Percentiles rank a stretch among this genome's conserved stretches.
Conservation (phyloP, 441 rosid species). For the Breynia disticha region DNA sequence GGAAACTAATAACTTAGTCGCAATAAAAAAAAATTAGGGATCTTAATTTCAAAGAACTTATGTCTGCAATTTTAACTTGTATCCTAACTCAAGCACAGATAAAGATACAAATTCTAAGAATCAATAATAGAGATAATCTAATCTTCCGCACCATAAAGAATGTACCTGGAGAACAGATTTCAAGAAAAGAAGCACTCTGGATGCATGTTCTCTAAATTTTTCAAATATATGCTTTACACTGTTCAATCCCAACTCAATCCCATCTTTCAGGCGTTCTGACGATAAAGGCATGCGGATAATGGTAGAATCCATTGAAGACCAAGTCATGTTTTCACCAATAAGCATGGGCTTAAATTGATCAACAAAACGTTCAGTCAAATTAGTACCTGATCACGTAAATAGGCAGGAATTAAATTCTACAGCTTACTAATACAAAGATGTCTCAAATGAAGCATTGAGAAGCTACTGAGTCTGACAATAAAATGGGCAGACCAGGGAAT, state of each 20-base stretch:
- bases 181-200: slow-evolving; percentile 69
- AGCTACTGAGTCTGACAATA: too few species aligned
- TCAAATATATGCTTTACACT: slow-evolving; percentile 65
- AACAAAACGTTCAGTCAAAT: slow-evolving; percentile 68
- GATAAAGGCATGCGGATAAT: slow-evolving; percentile 95
- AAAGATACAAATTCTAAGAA: slow-evolving; percentile 1
- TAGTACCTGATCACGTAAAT: slow-evolving; percentile 50
- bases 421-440: slow-evolving; percentile 9
- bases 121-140: neutral
- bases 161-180: slow-evolving; percentile 86
- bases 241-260: slow-evolving; percentile 61
- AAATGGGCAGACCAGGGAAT: neutral
- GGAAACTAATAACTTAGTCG: too few species aligned
- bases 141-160: neutral
- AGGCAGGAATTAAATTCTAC: slow-evolving; percentile 10
- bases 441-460: neutral
- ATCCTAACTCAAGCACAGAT: too few species aligned
- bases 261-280: slow-evolving; percentile 65
- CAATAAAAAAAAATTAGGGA: too few species aligned
- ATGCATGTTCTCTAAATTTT: slow-evolving; percentile 67
- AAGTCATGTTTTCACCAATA: slow-evolving; percentile 61
- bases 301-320: slow-evolving; percentile 69
- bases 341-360: slow-evolving; percentile 94
- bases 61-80: too few species aligned
- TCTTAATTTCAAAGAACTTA: too few species aligned